Percentiles rank a stretch among this genome's conserved stretches.
Conservation (phyloP, 495 filamentous ascomycete genomes). For the Penicillium ochrochloron region DNA sequence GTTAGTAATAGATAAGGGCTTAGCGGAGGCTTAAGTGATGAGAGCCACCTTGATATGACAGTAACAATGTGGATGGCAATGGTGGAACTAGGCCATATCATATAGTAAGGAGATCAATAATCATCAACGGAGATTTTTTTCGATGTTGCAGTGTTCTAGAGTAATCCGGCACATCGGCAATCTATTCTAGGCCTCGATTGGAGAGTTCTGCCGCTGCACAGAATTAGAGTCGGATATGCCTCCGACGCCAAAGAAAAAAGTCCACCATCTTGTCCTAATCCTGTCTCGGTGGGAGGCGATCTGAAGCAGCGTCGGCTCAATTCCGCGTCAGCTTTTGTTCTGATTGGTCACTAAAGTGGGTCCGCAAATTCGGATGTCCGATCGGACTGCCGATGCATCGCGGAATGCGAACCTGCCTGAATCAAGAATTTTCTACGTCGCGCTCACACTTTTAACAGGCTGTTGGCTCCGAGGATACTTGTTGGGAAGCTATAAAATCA, state of each 20-base stretch:
- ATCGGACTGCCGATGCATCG: constrained; percentile 26
- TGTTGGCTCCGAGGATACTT: neutral
- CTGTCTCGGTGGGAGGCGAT: constrained; percentile 21
- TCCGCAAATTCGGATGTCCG: constrained; percentile 32
- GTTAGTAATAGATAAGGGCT: neutral
- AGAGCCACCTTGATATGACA: neutral
- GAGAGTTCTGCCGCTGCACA: constrained; percentile 23
- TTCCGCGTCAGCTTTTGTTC: constrained; percentile 25
- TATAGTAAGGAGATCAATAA: constrained; percentile 1
- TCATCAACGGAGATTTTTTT: constrained; percentile 9
- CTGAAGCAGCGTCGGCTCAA: constrained; percentile 19
- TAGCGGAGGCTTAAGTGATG: neutral
- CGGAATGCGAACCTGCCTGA: constrained; percentile 4
- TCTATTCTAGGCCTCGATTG: constrained; percentile 27
- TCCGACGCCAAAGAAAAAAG: constrained; percentile 27
- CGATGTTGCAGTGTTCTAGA: constrained; percentile 15
- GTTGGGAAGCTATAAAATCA: neutral
- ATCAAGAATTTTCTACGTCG: neutral
- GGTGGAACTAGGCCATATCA: constrained; percentile 9
- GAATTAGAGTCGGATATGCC: constrained; percentile 25
- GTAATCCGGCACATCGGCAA: constrained; percentile 28
- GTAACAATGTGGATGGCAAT: neutral
- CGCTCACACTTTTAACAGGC: neutral
- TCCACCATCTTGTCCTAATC: constrained; percentile 22
- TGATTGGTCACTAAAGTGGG: constrained; percentile 27